Evolutionary conservation across 371 early-diverging fungal genomes (phyloP).

Genomic region (Mortierella polycephala): DNA sequence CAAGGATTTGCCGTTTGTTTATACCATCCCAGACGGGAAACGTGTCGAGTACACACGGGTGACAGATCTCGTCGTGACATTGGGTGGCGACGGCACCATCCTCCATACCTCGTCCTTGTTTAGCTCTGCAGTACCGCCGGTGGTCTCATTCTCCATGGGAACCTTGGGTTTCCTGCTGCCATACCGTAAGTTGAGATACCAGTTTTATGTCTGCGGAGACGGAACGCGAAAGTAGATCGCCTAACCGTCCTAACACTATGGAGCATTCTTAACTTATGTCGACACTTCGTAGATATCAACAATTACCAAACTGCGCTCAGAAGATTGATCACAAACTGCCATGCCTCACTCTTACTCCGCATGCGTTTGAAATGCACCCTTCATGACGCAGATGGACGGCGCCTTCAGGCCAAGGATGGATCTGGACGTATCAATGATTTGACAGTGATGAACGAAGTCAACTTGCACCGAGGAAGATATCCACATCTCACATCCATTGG

Average conservation of each 20-base stretch:
- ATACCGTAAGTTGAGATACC: conserved; percentile 60
- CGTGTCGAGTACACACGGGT: conserved; percentile 64
- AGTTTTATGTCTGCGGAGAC: background rate
- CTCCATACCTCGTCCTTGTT: conserved; percentile 90
- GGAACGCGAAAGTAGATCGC: too few species aligned
- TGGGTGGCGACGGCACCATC: conserved; percentile 98
- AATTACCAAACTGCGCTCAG: conserved; percentile 68
- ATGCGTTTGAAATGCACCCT: conserved; percentile 82
- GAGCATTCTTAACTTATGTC: conserved; percentile 52
- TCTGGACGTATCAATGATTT: conserved; percentile 58
- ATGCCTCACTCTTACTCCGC: conserved; percentile 72
- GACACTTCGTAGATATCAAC: conserved; percentile 67
- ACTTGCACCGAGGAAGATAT: conserved; percentile 86
- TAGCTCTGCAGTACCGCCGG: conserved; percentile 83
- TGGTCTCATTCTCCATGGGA: conserved; percentile 92
- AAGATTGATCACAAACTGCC: conserved; percentile 68
- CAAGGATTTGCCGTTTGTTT: conserved; percentile 65
- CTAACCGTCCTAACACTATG: background rate
- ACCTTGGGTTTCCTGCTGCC: conserved; percentile 93
- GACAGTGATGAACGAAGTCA: conserved; percentile 90
- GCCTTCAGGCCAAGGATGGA: conserved; percentile 56
- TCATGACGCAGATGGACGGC: conserved; percentile 63
- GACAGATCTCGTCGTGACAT: conserved; percentile 89
- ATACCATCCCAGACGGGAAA: conserved; percentile 61
- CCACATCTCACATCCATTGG: conserved; percentile 86